A percentile compares a stretch with the other conserved stretches of the same genome.
phyloP scores from a whole-genome alignment of 441 rosid species.

The Arabidopsis hybrid region DNA sequence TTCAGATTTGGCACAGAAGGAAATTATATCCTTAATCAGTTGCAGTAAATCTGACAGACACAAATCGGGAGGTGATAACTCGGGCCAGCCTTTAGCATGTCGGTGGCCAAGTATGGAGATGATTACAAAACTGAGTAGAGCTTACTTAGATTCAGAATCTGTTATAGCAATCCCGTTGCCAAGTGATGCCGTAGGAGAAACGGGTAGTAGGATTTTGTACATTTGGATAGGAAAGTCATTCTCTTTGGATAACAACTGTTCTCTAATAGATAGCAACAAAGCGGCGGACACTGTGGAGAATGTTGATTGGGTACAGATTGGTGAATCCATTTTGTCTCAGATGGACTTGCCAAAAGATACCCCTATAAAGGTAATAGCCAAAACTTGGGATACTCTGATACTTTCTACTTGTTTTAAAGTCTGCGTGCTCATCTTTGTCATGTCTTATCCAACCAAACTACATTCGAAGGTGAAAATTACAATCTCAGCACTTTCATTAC shows the following conservation, averaged over 20 bases:
- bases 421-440: constrained; percentile 2
- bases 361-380: constrained; percentile 62
- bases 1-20: constrained; percentile 47
- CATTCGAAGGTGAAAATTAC: background rate
- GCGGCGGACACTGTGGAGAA: constrained; percentile 47
- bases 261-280: constrained; percentile 54
- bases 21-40: constrained; percentile 46
- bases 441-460: background rate
- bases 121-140: constrained; percentile 50
- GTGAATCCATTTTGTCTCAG: constrained; percentile 58
- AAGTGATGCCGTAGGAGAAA: constrained; percentile 50
- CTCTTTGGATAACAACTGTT: constrained; percentile 49
- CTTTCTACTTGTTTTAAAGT: background rate
- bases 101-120: constrained; percentile 82
- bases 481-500: too few relatives aligned
- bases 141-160: constrained; percentile 67
- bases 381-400: background rate
- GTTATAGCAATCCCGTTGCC: constrained; percentile 65
- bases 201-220: constrained; percentile 59
- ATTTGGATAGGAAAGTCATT: constrained; percentile 90
- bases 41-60: constrained; percentile 43
- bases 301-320: constrained; percentile 68
- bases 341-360: constrained; percentile 72
- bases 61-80: constrained; percentile 41
- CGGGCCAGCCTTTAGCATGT: constrained; percentile 55